phyloP scores from a whole-genome alignment of 352 stramenopile species.

The Pythium scleroteichum region DNA sequence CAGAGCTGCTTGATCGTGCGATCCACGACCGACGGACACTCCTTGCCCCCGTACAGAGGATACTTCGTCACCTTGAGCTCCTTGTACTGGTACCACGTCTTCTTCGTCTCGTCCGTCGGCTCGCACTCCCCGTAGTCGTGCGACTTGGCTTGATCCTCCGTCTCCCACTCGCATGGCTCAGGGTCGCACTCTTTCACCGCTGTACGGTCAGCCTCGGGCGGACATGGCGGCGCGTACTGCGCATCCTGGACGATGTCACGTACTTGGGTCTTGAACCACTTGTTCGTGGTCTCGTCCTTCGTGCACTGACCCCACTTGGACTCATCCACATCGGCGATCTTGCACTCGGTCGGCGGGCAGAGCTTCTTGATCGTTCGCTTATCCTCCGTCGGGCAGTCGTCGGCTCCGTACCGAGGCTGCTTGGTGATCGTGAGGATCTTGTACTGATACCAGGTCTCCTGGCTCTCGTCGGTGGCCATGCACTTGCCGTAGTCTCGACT shows the following conservation, averaged over 20 bases:
- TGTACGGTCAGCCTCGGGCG: neutral
- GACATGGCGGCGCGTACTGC: conserved; percentile 4
- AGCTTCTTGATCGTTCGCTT: neutral
- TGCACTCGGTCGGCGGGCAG: neutral
- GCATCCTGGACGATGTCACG: conserved; percentile 27
- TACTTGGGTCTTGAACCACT: neutral
- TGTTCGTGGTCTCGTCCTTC: neutral
- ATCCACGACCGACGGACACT: conserved; percentile 7
- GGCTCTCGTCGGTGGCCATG: neutral
- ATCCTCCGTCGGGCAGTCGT: neutral
- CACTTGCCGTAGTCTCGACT: neutral
- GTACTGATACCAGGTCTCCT: neutral
- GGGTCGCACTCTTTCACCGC: neutral
- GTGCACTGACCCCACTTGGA: neutral
- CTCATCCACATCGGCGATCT: neutral
- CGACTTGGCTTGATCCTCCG: neutral
- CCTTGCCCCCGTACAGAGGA: conserved; percentile 18
- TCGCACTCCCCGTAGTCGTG: neutral
- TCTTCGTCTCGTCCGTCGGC: neutral
- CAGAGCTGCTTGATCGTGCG: neutral
- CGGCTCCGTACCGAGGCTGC: neutral
- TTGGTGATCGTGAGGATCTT: neutral
- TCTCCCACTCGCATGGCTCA: neutral
- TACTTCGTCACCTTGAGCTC: conserved; percentile 2
- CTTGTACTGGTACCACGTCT: neutral